Conservation (phyloP, 176 grass and related monocot genomes). For the Sorghum bicolor region Sorghum_bicolor_NCBIv3 NC_012874.2:3340501-3341000, state of each 20-base stretch:
- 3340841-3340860: too few relatives aligned
- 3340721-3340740: not conserved
- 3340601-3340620: conserved; percentile 90
- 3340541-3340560: conserved; percentile 45
- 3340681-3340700: too few relatives aligned
- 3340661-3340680: not conserved
- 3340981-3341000: too few relatives aligned
- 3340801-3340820: not conserved
- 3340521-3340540: not conserved
- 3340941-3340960: not conserved
- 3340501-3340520: not conserved
- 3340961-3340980: not conserved
- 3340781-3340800: not conserved
- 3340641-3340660: conserved; percentile 24
- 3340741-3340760: not conserved
- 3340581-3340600: conserved; percentile 85
- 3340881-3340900: not conserved
- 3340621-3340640: conserved; percentile 85
- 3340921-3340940: too few relatives aligned
- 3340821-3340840: too few relatives aligned
- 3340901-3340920: not conserved
- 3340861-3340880: not conserved
- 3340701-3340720: not conserved
- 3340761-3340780: too few relatives aligned
- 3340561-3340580: conserved; percentile 92